Evolutionary conservation across 805 yeast species (phyloP).

Genomic region (Maudiozyma serrabonitensis): DNA sequence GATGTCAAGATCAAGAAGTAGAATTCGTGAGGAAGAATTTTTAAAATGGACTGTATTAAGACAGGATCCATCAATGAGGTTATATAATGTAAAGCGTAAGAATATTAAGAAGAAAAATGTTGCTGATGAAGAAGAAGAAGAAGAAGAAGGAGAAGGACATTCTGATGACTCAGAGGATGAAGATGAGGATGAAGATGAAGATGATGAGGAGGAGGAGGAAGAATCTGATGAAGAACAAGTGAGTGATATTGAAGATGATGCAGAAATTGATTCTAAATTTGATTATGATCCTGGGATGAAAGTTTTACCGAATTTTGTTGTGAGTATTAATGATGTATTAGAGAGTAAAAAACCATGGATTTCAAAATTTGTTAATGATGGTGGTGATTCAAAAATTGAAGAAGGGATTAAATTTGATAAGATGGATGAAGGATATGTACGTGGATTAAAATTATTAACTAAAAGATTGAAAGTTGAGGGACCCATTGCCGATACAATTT

Average conservation of each 20-base stretch:
- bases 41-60: slow-evolving; percentile 57
- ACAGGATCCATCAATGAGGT: slow-evolving; percentile 66
- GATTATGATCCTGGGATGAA: slow-evolving; percentile 27
- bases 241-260: slow-evolving; percentile 29
- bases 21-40: slow-evolving; percentile 30
- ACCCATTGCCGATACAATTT: neutral
- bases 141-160: slow-evolving; percentile 2
- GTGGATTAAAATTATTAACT: slow-evolving; percentile 17
- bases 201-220: slow-evolving; percentile 12
- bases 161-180: slow-evolving; percentile 8
- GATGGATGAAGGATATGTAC: slow-evolving; percentile 21
- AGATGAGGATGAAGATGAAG: slow-evolving; percentile 10
- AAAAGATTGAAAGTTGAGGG: neutral
- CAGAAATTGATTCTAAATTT: slow-evolving; percentile 24
- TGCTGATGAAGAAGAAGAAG: slow-evolving; percentile 9
- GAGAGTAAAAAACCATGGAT: slow-evolving; percentile 27
- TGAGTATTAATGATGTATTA: slow-evolving; percentile 21
- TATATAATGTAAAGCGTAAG: slow-evolving; percentile 21
- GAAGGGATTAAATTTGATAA: slow-evolving; percentile 23
- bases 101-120: slow-evolving; percentile 9
- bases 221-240: slow-evolving; percentile 34
- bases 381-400: slow-evolving; percentile 26
- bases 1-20: slow-evolving; percentile 23
- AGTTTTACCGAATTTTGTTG: slow-evolving; percentile 26
- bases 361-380: slow-evolving; percentile 9